phyloP scores from a whole-genome alignment of 139 green algal genomes.

The Dunaliella sp. region DNA sequence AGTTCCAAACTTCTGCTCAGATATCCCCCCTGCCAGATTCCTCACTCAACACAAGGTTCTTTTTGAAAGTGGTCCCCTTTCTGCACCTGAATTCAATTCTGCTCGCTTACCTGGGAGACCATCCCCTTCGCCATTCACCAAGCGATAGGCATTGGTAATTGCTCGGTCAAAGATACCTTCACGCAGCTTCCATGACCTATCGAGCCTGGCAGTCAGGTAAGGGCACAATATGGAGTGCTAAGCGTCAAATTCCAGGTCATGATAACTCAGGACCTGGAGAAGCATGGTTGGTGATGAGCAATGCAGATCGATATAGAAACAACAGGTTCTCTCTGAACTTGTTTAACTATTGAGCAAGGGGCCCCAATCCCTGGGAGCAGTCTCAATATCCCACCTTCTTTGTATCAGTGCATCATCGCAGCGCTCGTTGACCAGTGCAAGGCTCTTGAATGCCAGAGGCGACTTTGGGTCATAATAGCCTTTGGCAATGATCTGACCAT shows the following conservation, averaged over 20 bases:
- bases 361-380: too few species aligned
- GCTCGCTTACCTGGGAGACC: slow-evolving; percentile 48
- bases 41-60: too few species aligned
- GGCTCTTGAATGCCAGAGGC: slow-evolving; percentile 35
- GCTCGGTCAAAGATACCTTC: neutral
- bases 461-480: slow-evolving; percentile 31
- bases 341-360: too few species aligned
- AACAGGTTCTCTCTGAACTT: too few species aligned
- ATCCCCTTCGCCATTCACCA: slow-evolving; percentile 55
- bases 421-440: slow-evolving; percentile 33
- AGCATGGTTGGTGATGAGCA: too few species aligned
- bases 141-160: slow-evolving; percentile 22
- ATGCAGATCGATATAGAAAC: too few species aligned
- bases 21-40: too few species aligned
- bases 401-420: slow-evolving; percentile 37
- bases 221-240: too few species aligned
- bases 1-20: too few species aligned
- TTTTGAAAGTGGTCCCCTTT: neutral
- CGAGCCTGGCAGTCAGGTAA: too few species aligned
- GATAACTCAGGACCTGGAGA: too few species aligned
- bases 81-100: neutral
- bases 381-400: slow-evolving; percentile 9
- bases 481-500: slow-evolving; percentile 55
- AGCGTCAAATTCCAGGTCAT: too few species aligned
- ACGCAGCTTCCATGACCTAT: neutral